Conservation (phyloP, 2,329 filamentous ascomycete species). For the Penicillium sp. region DNA sequence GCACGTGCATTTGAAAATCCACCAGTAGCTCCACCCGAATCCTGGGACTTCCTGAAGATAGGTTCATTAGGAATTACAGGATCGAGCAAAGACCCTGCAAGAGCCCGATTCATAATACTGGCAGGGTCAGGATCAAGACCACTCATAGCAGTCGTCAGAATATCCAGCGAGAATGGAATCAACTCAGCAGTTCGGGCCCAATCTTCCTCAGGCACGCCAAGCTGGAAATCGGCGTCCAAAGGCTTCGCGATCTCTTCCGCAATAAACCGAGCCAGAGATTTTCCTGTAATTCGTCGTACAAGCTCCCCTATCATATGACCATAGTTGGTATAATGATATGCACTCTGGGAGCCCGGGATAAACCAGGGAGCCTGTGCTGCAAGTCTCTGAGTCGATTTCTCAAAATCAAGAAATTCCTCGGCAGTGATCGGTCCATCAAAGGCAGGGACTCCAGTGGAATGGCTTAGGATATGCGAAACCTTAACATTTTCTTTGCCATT, state of each 20-base stretch:
- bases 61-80: neutral
- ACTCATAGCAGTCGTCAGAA: too few relatives aligned
- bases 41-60: neutral
- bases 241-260: constrained; percentile 28
- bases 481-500: constrained; percentile 31
- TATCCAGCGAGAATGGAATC: neutral
- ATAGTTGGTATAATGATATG: constrained; percentile 38
- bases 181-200: constrained; percentile 4
- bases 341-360: constrained; percentile 40
- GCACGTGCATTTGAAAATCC: neutral
- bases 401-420: constrained; percentile 34
- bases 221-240: constrained; percentile 19
- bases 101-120: neutral
- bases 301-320: constrained; percentile 49
- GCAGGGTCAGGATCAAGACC: neutral
- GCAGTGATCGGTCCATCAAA: neutral
- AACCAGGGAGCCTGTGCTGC: constrained; percentile 43
- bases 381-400: neutral
- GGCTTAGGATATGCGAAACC: constrained; percentile 25
- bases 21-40: neutral
- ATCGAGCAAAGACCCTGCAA: too few relatives aligned
- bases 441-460: constrained; percentile 17
- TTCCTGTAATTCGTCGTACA: constrained; percentile 43
- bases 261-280: constrained; percentile 46
- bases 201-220: constrained; percentile 12